phyloP scores from a whole-genome alignment of 352 stramenopile species.

The Pilasporangium apinafurcum region DNA sequence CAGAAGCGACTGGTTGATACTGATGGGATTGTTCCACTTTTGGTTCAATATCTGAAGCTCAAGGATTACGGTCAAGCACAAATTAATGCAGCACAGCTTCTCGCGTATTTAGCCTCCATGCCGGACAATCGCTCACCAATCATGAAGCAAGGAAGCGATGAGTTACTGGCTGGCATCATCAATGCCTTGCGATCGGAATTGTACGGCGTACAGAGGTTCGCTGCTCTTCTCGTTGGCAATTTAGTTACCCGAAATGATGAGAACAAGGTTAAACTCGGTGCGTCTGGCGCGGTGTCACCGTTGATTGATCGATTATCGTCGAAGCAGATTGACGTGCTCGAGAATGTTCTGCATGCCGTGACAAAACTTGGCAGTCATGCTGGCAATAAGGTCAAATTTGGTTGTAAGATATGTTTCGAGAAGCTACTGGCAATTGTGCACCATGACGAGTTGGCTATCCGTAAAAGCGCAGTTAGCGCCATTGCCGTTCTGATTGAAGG shows the following conservation, averaged over 20 bases:
- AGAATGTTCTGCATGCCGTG: constrained; percentile 61
- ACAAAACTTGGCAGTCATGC: constrained; percentile 62
- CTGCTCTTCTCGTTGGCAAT: constrained; percentile 47
- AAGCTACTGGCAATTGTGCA: constrained; percentile 58
- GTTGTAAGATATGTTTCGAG: constrained; percentile 66
- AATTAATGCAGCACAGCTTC: constrained; percentile 22
- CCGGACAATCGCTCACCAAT: constrained; percentile 40
- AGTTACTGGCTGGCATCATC: constrained; percentile 26
- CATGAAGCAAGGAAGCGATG: constrained; percentile 29
- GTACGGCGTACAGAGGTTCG: constrained; percentile 51
- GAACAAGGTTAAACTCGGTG: constrained; percentile 58
- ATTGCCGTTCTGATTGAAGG: constrained; percentile 57
- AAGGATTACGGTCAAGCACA: constrained; percentile 16
- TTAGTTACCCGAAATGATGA: constrained; percentile 49
- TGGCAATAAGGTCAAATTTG: constrained; percentile 77
- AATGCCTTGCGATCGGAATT: constrained; percentile 38
- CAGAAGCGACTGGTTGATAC: constrained; percentile 32
- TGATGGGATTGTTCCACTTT: constrained; percentile 20
- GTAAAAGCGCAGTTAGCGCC: constrained; percentile 48
- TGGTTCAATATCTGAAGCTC: constrained; percentile 23
- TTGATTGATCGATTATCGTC: constrained; percentile 62
- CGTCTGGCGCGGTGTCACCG: constrained; percentile 24
- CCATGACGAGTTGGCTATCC: constrained; percentile 55
- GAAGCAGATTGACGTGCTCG: constrained; percentile 56
- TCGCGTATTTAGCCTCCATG: constrained; percentile 36